Evolutionary conservation across 2,329 filamentous ascomycete species (phyloP), one percentile per base, ranked within the genome.

Genomic region (Lecanosticta acicola): DNA sequence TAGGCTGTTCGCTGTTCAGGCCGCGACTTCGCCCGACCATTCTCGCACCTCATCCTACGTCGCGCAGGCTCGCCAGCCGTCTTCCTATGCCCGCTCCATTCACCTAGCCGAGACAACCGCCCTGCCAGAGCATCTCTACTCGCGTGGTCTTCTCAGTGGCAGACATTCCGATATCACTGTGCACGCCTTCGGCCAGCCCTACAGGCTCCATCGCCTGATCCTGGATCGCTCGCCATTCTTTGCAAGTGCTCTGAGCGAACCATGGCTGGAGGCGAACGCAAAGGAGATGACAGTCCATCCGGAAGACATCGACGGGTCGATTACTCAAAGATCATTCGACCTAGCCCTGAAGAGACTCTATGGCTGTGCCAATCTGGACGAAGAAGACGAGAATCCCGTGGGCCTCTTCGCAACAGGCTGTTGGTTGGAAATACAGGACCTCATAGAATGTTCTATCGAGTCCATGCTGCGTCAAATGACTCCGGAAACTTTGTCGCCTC

Each of bases 171-270:
- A 79, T 53, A 77, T 79, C 41, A 72, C 71, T 17, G 61, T 79
- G 40, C 63, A 71, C 45, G 76, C 75, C 1, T 79, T 79, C 55
- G 71, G 71, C 8, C 70, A 71, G 35, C 64, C 64, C 39, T 79
- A 79, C 59, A 68, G 67, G 46, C 66, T 79, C 4, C 76, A 79
- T 55, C 73, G 76, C 14, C 62, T 79, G 7, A 68, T 79, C 16
- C 71, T 79, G 16, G 76, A 78, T 56, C 71, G 73, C 41, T 73
- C 76, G 3, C 74, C 75, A 0, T 79, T 77, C 67, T 79, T 79
- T 59, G 68, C 71, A 2, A 72, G 71, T 11, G 75, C 75, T 11
- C 64, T 79, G 18, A 77, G 73, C 0, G 74, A 72, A 29, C 73
- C 75, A n/a, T 79, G 76, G 76, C 40, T 74, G 8, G 76, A 79